Conservation (phyloP, 331 rosid genomes). For the Prunus yedoensis region DNA sequence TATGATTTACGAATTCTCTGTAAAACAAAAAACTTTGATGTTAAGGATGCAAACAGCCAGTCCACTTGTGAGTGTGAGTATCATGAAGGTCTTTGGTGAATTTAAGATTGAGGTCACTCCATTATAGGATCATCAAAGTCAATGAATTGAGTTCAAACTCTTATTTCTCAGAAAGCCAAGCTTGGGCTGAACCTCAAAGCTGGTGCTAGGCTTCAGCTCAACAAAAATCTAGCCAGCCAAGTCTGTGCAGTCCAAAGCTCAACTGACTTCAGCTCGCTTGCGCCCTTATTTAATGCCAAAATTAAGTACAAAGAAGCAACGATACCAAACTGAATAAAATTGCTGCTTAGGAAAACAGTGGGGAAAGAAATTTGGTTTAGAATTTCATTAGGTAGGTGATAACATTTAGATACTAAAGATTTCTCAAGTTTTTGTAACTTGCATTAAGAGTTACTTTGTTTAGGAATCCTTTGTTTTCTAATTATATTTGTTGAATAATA, state of each 20-base stretch:
- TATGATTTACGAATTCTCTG: background rate
- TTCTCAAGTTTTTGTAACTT: background rate
- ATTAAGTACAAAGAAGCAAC: background rate
- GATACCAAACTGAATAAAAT: background rate
- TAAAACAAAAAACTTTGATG: background rate
- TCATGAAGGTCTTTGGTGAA: background rate
- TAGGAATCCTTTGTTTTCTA: conserved; percentile 7
- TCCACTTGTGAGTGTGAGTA: background rate
- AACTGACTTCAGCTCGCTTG: background rate
- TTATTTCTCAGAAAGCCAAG: background rate
- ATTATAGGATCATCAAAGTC: background rate
- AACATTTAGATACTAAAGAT: background rate
- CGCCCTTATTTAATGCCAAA: background rate
- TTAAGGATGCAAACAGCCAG: background rate
- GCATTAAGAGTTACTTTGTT: background rate
- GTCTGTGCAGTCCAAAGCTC: background rate
- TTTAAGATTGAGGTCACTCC: background rate
- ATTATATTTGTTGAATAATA: conserved; percentile 19
- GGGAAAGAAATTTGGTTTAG: background rate
- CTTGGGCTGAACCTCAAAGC: background rate
- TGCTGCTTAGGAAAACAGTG: background rate
- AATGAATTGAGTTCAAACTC: background rate
- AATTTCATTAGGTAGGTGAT: background rate
- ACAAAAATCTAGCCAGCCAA: background rate
- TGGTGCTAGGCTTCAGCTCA: background rate